Base-by-base conservation (phyloP, 345 rosid genomes). In the Aurinia saxatilis region DNA sequence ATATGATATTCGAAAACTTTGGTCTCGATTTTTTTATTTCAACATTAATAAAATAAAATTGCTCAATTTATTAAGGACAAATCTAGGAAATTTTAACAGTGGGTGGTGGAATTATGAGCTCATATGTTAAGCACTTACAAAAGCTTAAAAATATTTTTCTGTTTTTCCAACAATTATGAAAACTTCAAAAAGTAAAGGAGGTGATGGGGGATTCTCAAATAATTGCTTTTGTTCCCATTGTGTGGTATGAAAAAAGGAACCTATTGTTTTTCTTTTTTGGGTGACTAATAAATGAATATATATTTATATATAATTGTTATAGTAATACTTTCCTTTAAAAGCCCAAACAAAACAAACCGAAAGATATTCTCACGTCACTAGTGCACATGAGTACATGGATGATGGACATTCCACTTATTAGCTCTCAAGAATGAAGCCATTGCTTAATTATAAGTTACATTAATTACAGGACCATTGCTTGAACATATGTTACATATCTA, bases 151-250 rank as follows among this genome's bases (percentile, higher is more conserved):
- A 10, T 38, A 39, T 11, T 39, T 10, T 4, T 10, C 29, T 11
- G 33, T 64, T 35, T 64, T 35, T 25, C 5, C 7, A 12, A 0
- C 39, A 41, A 52, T 60, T 8, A 60, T 10, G 67, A 44, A 52
- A 51, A 34, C 10, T 50, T 42, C n/a, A 5, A 54, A 63, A 70
- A 55, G 45, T 45, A 55, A 63, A 31, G 17, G 49, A 52, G 12
- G 50, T 37, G 56, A 66, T 66, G 56, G 11, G 10, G 17, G 34
- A 11, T 15, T 48, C n/a, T 38, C 42, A 11, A 47, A 34, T 29
- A 65, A 70, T 62, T 62, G 74, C 64, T 70, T 63, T 70, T 70
- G 74, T 54, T 70, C 68, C 68, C 68, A 62, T 63, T 54, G 60
- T 54, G 68, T 54, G 74, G 74, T 19, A 34, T 47, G 39, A 61